Base-by-base conservation (phyloP, 495 filamentous ascomycete species). In the Pyrenula massariospora region DNA sequence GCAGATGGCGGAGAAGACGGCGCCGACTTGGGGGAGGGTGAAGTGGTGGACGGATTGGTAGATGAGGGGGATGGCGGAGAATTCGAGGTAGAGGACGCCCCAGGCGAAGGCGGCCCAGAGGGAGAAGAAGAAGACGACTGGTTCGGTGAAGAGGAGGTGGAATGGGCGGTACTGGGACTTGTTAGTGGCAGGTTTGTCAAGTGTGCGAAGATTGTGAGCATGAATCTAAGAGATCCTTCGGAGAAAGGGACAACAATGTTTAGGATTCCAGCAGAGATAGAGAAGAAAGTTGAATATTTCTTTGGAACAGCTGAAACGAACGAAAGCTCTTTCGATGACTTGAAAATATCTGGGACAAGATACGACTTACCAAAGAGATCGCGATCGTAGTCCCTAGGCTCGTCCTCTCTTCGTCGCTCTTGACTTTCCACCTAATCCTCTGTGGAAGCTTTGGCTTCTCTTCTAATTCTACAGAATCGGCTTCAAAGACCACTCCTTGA, bases 111-210 rank as follows among this genome's bases (percentile, higher is more conserved):
- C 76, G 2, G 88, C 82, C 92, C 92, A 96, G 12, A 94, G 73
- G 22, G 87, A 91, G 69, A 96, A 97, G 73, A 86, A 95, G 72
- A 96, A 95, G 20, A 96, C 90, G 12, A 96, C 89, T 0, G 91
- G 88, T 62, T 96, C 92, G 11, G 90, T 95, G 62, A 88, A 71
- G 22, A 97, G 84, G 25, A 97, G 77, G 57, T 88, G 50, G 22
- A 52, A 52, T 5, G 31, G 31, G 31, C 31, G 31, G 31, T 42
- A 42, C 31, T 42, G 15, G 50, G 42, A 11, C 11, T 48, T 48
- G 42, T 48, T 19, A 48, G 42, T 8, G 19, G 20, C 10, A 52
- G 50, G 19, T 8, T 8, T 52, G 20, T 5, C 8, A 52, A 8
- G 19, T 24, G 50, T 5, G 50, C 8, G 8, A 52, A 8, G n/a